Conservation (phyloP, 2,329 filamentous ascomycete species). For the Penicillium sp. region DNA sequence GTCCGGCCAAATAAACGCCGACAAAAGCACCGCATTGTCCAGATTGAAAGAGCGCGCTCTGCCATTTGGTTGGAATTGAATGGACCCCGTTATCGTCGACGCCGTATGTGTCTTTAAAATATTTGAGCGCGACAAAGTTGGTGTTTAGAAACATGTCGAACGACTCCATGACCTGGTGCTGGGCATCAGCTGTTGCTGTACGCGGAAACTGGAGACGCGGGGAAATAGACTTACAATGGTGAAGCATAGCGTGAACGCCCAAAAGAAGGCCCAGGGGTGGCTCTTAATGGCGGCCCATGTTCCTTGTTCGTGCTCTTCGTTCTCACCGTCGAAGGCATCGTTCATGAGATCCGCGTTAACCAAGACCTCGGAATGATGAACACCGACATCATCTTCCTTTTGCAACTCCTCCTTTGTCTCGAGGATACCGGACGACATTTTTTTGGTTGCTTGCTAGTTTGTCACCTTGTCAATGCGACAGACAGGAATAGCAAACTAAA, state of each 20-base stretch:
- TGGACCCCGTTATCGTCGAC: constrained; percentile 19
- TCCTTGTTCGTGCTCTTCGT: constrained; percentile 41
- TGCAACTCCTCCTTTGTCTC: neutral
- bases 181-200: neutral
- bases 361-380: constrained; percentile 33
- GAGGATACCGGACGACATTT: neutral
- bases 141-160: constrained; percentile 49
- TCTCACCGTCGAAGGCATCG: constrained; percentile 43
- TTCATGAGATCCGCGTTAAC: constrained; percentile 36
- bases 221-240: constrained; percentile 43
- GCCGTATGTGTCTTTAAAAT: constrained; percentile 40
- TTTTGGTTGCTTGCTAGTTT: neutral
- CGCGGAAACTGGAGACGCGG: neutral
- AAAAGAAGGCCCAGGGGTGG: constrained; percentile 46
- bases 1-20: constrained; percentile 57
- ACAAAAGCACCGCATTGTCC: constrained; percentile 59
- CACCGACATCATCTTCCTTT: constrained; percentile 17
- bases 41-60: constrained; percentile 53
- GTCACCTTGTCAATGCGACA: neutral
- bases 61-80: constrained; percentile 44
- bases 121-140: constrained; percentile 43
- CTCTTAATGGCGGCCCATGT: constrained; percentile 36
- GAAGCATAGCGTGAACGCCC: constrained; percentile 50
- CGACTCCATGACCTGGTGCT: constrained; percentile 46
- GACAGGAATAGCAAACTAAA: too few species aligned